Percentiles rank a stretch among this genome's conserved stretches.
These are phyloP conservation scores for Cyberlindnera mrakii DNA, from an alignment of 805 yeast species.

Conservation along the genomic window DNA sequence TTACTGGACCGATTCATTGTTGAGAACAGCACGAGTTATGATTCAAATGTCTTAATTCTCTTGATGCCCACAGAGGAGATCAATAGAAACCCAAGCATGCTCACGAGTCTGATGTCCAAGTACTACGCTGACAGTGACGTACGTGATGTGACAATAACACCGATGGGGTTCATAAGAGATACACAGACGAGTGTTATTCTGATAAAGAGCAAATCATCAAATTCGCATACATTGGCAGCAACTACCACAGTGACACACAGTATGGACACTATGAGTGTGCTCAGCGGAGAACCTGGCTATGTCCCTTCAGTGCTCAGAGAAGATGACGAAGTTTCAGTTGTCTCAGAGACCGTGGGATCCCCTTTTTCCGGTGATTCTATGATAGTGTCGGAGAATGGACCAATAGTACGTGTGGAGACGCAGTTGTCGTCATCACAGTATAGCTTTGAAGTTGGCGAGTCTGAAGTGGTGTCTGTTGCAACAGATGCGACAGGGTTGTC, in stretches of 20 bases:
- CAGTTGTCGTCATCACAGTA: slow-evolving; percentile 5
- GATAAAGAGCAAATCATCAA: background rate
- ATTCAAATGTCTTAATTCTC: slow-evolving; percentile 12
- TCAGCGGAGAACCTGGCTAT: slow-evolving; percentile 14
- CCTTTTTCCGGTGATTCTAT: slow-evolving; percentile 7
- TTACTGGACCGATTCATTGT: slow-evolving; percentile 11
- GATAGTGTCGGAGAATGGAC: background rate
- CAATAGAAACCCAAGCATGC: slow-evolving; percentile 8
- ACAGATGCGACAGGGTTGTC: slow-evolving; percentile 7
- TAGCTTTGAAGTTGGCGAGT: slow-evolving; percentile 5
- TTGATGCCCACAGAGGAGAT: slow-evolving; percentile 12
- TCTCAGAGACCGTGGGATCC: slow-evolving; percentile 2
- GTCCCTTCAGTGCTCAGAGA: slow-evolving; percentile 8
- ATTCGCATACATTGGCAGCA: too few relatives aligned
- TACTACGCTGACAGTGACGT: slow-evolving; percentile 5
- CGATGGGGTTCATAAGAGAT: slow-evolving; percentile 9
- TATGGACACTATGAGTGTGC: slow-evolving; percentile 8
- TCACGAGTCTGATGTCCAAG: slow-evolving; percentile 9
- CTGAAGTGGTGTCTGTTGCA: slow-evolving; percentile 1
- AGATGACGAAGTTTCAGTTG: background rate
- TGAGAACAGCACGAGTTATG: slow-evolving; percentile 8
- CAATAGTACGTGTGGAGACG: slow-evolving; percentile 7
- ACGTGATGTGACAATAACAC: slow-evolving; percentile 9
- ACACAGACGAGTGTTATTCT: slow-evolving; percentile 12
- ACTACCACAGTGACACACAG: background rate